Conservation (phyloP, 495 filamentous ascomycete genomes). For the Neurospora sp. region DNA sequence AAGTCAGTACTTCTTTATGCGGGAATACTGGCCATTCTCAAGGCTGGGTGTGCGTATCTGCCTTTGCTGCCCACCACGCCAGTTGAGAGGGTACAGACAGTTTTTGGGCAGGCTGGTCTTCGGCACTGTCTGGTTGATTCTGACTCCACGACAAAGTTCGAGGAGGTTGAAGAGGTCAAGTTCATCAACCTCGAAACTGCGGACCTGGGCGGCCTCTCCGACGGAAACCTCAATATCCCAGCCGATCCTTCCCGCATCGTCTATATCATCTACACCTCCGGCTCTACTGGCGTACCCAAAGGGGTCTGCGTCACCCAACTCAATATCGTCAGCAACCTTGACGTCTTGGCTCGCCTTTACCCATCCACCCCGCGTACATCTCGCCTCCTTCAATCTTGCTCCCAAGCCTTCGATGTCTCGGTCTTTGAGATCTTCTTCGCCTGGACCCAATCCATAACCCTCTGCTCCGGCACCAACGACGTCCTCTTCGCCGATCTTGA, state of each 20-base stretch:
- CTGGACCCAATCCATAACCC: conserved; percentile 61
- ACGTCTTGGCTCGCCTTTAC: conserved; percentile 49
- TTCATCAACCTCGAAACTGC: conserved; percentile 27
- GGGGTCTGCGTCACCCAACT: conserved; percentile 59
- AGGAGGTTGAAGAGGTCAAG: conserved; percentile 15
- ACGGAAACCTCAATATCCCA: conserved; percentile 22
- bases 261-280: conserved; percentile 59
- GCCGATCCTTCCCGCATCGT: conserved; percentile 30
- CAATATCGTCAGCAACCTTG: conserved; percentile 60
- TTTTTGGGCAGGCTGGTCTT: conserved; percentile 44
- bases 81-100: conserved; percentile 37
- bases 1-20: conserved; percentile 60
- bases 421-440: conserved; percentile 76
- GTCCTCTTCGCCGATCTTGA: conserved; percentile 55
- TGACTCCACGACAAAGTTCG: conserved; percentile 5
- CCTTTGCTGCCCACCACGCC: conserved; percentile 60
- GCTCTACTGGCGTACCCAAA: conserved; percentile 58
- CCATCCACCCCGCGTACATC: conserved; percentile 31
- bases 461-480: conserved; percentile 60
- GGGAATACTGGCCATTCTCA: conserved; percentile 60
- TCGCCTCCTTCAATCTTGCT: conserved; percentile 60
- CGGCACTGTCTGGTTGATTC: conserved; percentile 35
- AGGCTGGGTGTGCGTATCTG: conserved; percentile 64
- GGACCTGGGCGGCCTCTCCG: conserved; percentile 9
- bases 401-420: conserved; percentile 66